Evolutionary conservation across 2,329 filamentous ascomycete genomes (phyloP), one percentile per base, ranked within the genome.

Genomic region (Xylariaceae sp.): DNA sequence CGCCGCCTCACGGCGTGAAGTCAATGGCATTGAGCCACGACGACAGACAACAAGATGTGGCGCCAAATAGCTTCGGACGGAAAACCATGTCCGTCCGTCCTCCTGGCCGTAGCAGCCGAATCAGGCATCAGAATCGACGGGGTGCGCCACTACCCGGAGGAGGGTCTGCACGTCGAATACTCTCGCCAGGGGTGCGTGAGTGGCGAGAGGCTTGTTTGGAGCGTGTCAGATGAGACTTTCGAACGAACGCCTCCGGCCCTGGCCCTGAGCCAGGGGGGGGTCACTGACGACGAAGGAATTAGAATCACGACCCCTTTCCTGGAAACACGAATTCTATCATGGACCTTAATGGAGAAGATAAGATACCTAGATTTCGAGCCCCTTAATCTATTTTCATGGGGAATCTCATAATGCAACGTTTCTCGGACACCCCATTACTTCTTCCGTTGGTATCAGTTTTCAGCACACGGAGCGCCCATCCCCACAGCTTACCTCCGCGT

Each of bases 21-120:
- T 13, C 5, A 15, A 6, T 45, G 13, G 5, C 42, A 13, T 45
- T 11, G n/a, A 45, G 13, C 13, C 13, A 45, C 42, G 42, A 45
- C 10, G 42, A 45, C 5, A n/a, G 9, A 42, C 23, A 84, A 86
- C 62, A 73, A 78, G 13, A 76, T 81, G 49, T 81, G 84, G 71
- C 82, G 78, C 60, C 71, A 83, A 51, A 77, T 30, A 81, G 53
- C 70, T 84, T 42, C 80, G 84, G 65, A 70, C 78, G 0, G 79
- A 82, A 11, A 82, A 13, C 86, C 55, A 77, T 86, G 67, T 80
- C 80, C 1, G 66, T 30, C 5, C 74, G 17, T 18, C 17, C 17
- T 18, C 23, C 23, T 30, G 23, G 23, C 23, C 23, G 23, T 30
- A 30, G 23, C 23, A 5, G 23, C 23, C 23, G 23, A 30, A 30